These are phyloP conservation scores for Helichrysum umbraculigerum DNA, from an alignment of 129 eudicot genomes.

Conservation along the genomic window DNA sequence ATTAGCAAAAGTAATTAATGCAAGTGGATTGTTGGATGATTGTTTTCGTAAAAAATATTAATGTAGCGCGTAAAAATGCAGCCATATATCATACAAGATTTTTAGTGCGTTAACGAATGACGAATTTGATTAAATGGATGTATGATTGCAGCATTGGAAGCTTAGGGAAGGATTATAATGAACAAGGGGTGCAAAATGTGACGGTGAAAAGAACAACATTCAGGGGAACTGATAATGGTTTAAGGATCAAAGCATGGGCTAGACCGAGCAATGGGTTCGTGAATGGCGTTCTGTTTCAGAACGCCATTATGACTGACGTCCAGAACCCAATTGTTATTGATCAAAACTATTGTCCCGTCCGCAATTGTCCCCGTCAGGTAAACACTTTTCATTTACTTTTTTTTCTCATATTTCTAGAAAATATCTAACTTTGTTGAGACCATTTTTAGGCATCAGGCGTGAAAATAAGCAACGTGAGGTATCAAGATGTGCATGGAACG, in stretches of 20 bases:
- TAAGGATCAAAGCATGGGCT: slow-evolving; percentile 66
- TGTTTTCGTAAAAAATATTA: no score
- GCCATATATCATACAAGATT: background rate
- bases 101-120: background rate
- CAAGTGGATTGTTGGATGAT: no score
- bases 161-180: slow-evolving; percentile 48
- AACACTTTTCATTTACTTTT: background rate
- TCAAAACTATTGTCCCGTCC: slow-evolving; percentile 58
- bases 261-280: slow-evolving; percentile 58
- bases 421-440: background rate
- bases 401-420: background rate
- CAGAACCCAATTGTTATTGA: slow-evolving; percentile 58
- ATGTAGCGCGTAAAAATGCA: background rate
- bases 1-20: background rate
- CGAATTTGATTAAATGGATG: background rate
- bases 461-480: slow-evolving; percentile 47
- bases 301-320: slow-evolving; percentile 49
- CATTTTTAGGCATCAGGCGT: slow-evolving; percentile 37
- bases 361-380: slow-evolving; percentile 55
- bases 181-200: slow-evolving; percentile 60
- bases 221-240: slow-evolving; percentile 52
- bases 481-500: slow-evolving; percentile 52
- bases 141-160: slow-evolving; percentile 53
- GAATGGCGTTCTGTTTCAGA: slow-evolving; percentile 45
- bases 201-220: slow-evolving; percentile 53